Base-by-base conservation (phyloP, 352 stramenopile genomes). In the Pythium coloratum region DNA sequence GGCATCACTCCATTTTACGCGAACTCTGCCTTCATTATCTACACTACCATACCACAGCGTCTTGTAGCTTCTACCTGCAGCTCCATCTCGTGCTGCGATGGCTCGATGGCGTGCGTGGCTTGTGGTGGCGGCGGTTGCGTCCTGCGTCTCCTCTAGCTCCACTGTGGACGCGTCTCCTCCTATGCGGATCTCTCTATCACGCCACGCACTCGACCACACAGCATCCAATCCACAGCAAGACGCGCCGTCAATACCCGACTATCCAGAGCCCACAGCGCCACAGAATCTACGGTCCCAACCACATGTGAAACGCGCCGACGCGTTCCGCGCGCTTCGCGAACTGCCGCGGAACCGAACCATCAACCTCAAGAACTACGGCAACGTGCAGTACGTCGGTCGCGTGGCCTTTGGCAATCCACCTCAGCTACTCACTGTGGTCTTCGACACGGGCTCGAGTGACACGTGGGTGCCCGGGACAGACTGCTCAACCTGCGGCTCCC, bases 391-490 rank as follows among this genome's bases (percentile, higher is more conserved):
- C 64, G 84, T 92, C 8, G 86, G 86, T 16, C 69, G 75, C 10
- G 72, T 94, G 33, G 73, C 82, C n/a, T 88, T 94, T 42, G 86
- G 86, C 0, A 90, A 88, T 58, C 82, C 86, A 14, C 77, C 71
- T 53, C 86, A 94, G 67, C 50, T 72, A 7, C 34, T 92, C 54
- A 82, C 86, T 42, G 73, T 94, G 65, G 82, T 92, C 42, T 92
- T 94, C 53, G 86, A 94, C 56, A 94, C 86, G 20, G 86, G 86
- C 30, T 92, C 84, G 18, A 94, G 84, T 38, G 86, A 94, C 72
- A 91, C 86, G 54, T 94, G 86, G 86, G 82, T 94, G 55, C 86
- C 86, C 0, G 66, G 82, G 34, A 69, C 69, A 9, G 76, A 73
- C 28, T 94, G 84, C 55, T 51, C 60, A 1, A 69, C 63, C 18